These are phyloP conservation scores for Exserohilum rostratum DNA, from an alignment of 2,329 filamentous ascomycete species.

Conservation along the genomic window DNA sequence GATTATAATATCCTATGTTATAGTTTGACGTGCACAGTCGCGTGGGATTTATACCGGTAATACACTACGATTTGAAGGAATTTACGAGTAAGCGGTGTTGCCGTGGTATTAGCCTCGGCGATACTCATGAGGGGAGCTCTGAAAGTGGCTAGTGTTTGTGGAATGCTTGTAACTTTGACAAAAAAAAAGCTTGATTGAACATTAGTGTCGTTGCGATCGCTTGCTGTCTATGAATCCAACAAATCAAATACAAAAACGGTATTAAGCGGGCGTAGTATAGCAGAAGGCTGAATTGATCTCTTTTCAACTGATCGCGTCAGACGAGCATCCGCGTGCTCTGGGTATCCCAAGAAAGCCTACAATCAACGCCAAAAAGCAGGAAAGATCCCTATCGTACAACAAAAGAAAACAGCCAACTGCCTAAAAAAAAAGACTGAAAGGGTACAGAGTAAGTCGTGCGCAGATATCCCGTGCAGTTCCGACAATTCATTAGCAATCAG, in stretches of 20 bases:
- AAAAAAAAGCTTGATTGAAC: neutral
- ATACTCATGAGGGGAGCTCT: slow-evolving; percentile 4
- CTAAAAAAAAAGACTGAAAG: slow-evolving; percentile 3
- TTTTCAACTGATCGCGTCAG: slow-evolving; percentile 11
- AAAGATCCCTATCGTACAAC: neutral
- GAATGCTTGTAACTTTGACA: slow-evolving; percentile 2
- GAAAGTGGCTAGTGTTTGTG: slow-evolving; percentile 16
- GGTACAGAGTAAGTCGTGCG: neutral
- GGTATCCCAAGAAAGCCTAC: slow-evolving; percentile 17
- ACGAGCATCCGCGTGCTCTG: slow-evolving; percentile 15
- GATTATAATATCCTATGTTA: neutral
- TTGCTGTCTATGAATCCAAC: neutral
- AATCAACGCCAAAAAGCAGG: slow-evolving; percentile 6
- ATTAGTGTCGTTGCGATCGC: neutral
- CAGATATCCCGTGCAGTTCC: neutral
- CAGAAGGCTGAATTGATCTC: slow-evolving; percentile 8
- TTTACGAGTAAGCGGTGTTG: slow-evolving; percentile 19
- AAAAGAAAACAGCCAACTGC: neutral
- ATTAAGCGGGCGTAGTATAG: neutral
- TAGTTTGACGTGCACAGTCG: neutral
- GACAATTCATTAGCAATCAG: neutral
- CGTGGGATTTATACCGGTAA: neutral
- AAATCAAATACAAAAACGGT: neutral
- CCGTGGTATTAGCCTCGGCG: slow-evolving; percentile 31
- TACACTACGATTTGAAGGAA: slow-evolving; percentile 2